Evolutionary conservation across 257 asterid species (phyloP).

Genomic region (Echites panduratus): DNA sequence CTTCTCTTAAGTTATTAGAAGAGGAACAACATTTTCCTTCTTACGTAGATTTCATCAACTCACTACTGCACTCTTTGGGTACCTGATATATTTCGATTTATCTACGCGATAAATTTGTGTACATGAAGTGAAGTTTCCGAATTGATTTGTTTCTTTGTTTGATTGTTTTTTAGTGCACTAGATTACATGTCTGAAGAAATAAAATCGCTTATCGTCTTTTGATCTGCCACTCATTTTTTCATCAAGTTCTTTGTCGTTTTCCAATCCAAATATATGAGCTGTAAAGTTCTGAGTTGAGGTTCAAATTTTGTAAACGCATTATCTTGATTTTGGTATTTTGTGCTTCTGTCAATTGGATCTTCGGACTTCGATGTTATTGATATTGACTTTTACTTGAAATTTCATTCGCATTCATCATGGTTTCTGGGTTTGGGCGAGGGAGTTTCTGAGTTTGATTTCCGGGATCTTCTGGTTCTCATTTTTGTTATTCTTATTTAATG

Average conservation of each 20-base stretch:
- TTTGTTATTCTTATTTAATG: neutral
- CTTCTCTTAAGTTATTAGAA: slow-evolving; percentile 2
- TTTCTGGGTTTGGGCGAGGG: neutral
- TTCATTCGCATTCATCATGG: neutral
- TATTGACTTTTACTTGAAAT: neutral
- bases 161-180: neutral
- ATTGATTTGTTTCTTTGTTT: slow-evolving; percentile 3
- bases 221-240: slow-evolving; percentile 11
- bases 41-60: neutral
- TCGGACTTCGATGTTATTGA: slow-evolving; percentile 3
- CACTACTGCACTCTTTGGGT: neutral
- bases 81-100: neutral
- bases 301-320: neutral
- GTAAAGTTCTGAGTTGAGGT: slow-evolving; percentile 9
- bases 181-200: neutral
- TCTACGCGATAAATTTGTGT: neutral
- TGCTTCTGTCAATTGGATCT: slow-evolving; percentile 10
- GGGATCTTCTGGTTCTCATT: slow-evolving; percentile 7
- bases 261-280: neutral
- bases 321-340: neutral
- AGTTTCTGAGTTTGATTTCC: neutral
- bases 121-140: neutral
- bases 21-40: slow-evolving; percentile 5
- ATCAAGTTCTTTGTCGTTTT: slow-evolving; percentile 6
- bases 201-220: slow-evolving; percentile 1